Evolutionary conservation across 768 basidiomycete genomes (phyloP).

Genomic region (Hortiboletus campestris): DNA sequence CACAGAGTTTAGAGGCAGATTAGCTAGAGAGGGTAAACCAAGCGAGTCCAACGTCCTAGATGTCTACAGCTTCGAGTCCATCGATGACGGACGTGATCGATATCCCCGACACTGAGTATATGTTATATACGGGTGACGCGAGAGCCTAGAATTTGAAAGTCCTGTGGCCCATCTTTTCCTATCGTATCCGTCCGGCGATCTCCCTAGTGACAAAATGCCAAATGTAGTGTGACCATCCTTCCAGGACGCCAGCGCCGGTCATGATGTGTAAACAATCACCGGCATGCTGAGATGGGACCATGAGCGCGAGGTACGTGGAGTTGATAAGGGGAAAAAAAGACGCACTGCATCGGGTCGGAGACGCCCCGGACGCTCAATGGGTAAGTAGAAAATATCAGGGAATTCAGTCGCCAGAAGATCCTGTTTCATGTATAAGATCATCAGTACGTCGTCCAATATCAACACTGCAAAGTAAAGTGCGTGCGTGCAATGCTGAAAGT

Average conservation of each 20-base stretch:
- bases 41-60: neutral
- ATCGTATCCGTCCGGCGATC: conserved; percentile 28
- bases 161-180: neutral
- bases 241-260: conserved; percentile 45
- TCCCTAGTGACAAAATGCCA: conserved; percentile 47
- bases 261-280: conserved; percentile 49
- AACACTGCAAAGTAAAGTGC: neutral
- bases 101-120: neutral
- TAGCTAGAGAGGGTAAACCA: neutral
- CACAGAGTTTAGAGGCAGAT: neutral
- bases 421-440: conserved; percentile 28
- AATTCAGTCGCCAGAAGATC: conserved; percentile 43
- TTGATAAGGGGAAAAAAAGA: conserved; percentile 2
- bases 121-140: neutral
- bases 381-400: conserved; percentile 55
- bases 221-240: conserved; percentile 53
- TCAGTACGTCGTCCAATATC: neutral
- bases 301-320: neutral
- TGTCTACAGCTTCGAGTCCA: neutral
- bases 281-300: conserved; percentile 33
- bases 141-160: neutral
- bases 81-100: neutral
- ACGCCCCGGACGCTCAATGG: conserved; percentile 59
- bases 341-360: conserved; percentile 65
- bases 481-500: neutral